Evolutionary conservation across 2,329 filamentous ascomycete genomes (phyloP).

Genomic region (Fusarium miscanthi): DNA sequence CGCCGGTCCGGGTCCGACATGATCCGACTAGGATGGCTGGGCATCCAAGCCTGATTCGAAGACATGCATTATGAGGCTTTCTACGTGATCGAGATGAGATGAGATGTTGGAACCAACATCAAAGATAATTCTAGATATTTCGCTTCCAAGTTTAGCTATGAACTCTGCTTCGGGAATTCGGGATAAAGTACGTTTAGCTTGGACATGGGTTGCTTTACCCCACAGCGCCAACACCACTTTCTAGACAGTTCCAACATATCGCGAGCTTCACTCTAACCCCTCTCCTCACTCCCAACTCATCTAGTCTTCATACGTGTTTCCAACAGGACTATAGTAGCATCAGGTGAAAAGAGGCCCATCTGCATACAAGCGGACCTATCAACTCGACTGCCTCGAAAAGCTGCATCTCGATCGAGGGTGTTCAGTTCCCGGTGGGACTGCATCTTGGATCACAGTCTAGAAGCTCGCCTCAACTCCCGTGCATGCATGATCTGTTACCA

Average conservation of each 20-base stretch:
- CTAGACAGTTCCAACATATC: conserved; percentile 37
- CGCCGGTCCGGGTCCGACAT: conserved; percentile 40
- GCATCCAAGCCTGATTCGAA: conserved; percentile 10
- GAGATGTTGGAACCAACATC: neutral
- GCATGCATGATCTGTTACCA: conserved; percentile 37
- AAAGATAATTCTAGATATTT: conserved; percentile 32
- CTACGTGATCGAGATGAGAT: conserved; percentile 2
- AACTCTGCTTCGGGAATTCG: neutral
- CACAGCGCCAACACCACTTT: conserved; percentile 45
- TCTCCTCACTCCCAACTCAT: neutral
- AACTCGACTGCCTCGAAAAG: neutral
- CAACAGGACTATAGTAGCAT: neutral
- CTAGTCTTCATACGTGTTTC: conserved; percentile 5
- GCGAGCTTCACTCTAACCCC: conserved; percentile 37
- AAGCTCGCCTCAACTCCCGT: conserved; percentile 24
- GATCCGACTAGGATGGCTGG: conserved; percentile 33
- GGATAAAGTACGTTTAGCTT: conserved; percentile 19
- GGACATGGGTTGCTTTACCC: conserved; percentile 30
- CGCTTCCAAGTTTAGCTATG: neutral
- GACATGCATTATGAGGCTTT: conserved; percentile 25
- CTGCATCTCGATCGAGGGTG: conserved; percentile 12
- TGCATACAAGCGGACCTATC: conserved; percentile 42
- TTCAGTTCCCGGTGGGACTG: conserved; percentile 20
- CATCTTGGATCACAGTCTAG: conserved; percentile 21
- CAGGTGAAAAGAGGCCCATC: conserved; percentile 15